Percentiles rank a stretch among this genome's conserved stretches.
Conservation (phyloP, 2,329 filamentous ascomycete species). For the Pseudogymnoascus sp. region DNA sequence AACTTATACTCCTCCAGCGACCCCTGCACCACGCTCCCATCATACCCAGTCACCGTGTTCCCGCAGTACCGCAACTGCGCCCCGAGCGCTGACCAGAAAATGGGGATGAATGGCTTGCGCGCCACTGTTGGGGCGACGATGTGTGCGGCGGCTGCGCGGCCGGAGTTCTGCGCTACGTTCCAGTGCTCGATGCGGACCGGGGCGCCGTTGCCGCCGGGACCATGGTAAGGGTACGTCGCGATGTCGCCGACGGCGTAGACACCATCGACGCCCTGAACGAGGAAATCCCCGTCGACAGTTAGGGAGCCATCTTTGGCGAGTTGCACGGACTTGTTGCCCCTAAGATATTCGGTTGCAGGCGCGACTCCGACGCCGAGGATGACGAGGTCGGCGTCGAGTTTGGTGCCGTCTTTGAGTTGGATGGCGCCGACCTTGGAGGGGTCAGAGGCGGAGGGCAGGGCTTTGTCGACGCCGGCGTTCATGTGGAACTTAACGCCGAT, state of each 20-base stretch:
- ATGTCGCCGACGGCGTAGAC: constrained; percentile 96
- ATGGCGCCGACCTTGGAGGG: constrained; percentile 72
- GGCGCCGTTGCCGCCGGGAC: constrained; percentile 71
- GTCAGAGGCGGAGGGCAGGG: constrained; percentile 62
- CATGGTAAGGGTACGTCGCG: constrained; percentile 87
- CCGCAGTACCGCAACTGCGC: constrained; percentile 90
- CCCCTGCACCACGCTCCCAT: constrained; percentile 77
- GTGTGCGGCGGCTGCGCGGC: constrained; percentile 69
- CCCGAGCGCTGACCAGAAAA: constrained; percentile 95
- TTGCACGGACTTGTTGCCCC: constrained; percentile 60
- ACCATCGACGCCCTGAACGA: constrained; percentile 67
- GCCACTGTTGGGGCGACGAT: constrained; percentile 61
- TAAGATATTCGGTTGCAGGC: constrained; percentile 78
- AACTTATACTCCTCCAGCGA: constrained; percentile 74
- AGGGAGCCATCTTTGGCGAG: constrained; percentile 84
- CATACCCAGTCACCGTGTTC: constrained; percentile 74
- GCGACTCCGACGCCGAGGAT: constrained; percentile 85
- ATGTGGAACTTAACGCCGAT: constrained; percentile 87
- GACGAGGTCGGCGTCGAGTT: constrained; percentile 79
- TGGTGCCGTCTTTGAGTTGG: constrained; percentile 77
- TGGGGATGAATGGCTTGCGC: constrained; percentile 73
- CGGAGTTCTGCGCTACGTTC: constrained; percentile 94
- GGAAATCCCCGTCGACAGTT: constrained; percentile 71
- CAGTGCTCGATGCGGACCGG: constrained; percentile 89
- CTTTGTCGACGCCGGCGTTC: constrained; percentile 74